These are phyloP conservation scores for Sextonia rubra DNA, from an alignment of 164 flowering plant species.

Conservation along the genomic window DNA sequence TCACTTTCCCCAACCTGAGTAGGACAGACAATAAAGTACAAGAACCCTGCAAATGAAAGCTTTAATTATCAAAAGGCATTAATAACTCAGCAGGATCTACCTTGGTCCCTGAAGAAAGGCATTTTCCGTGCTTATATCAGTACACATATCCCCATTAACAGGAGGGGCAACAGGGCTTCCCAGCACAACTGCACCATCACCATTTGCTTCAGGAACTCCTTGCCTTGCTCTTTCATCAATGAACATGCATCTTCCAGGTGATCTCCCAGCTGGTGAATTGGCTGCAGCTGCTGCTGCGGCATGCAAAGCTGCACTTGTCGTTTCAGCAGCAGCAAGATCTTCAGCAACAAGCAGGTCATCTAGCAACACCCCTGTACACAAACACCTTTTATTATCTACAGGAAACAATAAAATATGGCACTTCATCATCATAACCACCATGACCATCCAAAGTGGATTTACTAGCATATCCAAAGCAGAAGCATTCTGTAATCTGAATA, in stretches of 20 bases:
- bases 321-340: constrained; percentile 96
- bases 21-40: not conserved
- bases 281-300: constrained; percentile 90
- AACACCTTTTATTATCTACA: not conserved
- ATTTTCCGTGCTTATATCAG: constrained; percentile 92
- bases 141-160: constrained; percentile 85
- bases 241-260: constrained; percentile 60
- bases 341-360: constrained; percentile 97
- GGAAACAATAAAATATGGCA: not conserved
- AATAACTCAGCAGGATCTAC: constrained; percentile 29
- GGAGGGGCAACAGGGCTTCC: constrained; percentile 98
- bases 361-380: constrained; percentile 69
- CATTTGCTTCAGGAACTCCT: constrained; percentile 30
- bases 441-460: no score
- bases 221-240: constrained; percentile 66
- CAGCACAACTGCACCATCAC: constrained; percentile 89
- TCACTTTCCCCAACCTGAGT: not conserved
- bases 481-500: no score
- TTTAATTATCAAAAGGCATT: not conserved
- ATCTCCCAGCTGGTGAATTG: constrained; percentile 56
- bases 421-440: not conserved
- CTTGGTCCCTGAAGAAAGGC: constrained; percentile 75
- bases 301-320: constrained; percentile 89
- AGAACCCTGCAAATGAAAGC: not conserved
- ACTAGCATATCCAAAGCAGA: no score